A percentile compares a stretch with the other conserved stretches of the same genome.
phyloP scores from a whole-genome alignment of 31 red algal genomes.

The Odonthalia washingtoniensis region DNA sequence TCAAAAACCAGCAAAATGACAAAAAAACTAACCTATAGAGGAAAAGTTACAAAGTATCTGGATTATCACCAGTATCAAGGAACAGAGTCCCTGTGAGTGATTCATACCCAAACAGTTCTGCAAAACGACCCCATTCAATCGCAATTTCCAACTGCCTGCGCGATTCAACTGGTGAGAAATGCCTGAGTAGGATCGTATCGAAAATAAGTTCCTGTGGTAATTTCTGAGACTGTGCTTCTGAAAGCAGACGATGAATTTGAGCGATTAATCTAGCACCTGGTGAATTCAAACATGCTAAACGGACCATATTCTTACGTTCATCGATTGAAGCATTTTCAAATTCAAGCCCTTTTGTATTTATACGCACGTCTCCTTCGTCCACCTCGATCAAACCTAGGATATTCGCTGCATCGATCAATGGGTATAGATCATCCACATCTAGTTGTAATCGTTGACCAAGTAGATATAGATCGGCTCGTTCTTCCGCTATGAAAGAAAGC shows the following conservation, averaged over 20 bases:
- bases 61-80: slow-evolving; percentile 85
- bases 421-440: slow-evolving; percentile 98
- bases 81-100: slow-evolving; percentile 86
- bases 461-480: slow-evolving; percentile 77
- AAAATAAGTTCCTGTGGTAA: slow-evolving; percentile 97
- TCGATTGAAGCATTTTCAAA: slow-evolving; percentile 88
- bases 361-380: slow-evolving; percentile 83
- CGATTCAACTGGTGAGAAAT: slow-evolving; percentile 91
- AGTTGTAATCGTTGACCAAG: slow-evolving; percentile 96
- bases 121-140: slow-evolving; percentile 99
- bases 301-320: slow-evolving; percentile 93
- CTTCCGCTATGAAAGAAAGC: slow-evolving; percentile 87
- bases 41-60: too few relatives aligned
- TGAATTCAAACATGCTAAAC: slow-evolving; percentile 55
- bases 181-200: slow-evolving; percentile 91
- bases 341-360: slow-evolving; percentile 70
- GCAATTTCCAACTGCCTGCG: slow-evolving; percentile 94
- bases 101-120: slow-evolving; percentile 98
- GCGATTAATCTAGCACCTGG: slow-evolving; percentile 82
- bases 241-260: slow-evolving; percentile 81
- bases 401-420: slow-evolving; percentile 93
- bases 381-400: slow-evolving; percentile 89
- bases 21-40: too few relatives aligned
- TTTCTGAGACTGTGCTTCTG: slow-evolving; percentile 66
- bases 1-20: too few relatives aligned